Evolutionary conservation across 148 eudicot species (phyloP).

Genomic region (Fallopia convolvulus): DNA sequence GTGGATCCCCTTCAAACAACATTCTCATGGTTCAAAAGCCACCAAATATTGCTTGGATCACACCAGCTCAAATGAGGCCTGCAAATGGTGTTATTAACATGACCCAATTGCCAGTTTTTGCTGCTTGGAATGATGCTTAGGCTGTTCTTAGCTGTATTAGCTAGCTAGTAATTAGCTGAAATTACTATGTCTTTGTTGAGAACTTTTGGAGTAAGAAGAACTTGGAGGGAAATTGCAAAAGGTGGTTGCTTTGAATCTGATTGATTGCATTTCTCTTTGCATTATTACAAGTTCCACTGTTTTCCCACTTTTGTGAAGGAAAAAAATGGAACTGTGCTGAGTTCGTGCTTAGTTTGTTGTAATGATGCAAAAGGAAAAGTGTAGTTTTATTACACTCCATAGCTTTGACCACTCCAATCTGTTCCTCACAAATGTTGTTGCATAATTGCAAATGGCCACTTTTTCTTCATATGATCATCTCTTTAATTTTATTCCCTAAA

Average conservation of each 20-base stretch:
- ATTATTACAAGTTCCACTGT: not conserved
- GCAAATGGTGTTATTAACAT: conserved; percentile 28
- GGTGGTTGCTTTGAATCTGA: not conserved
- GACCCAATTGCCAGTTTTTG: conserved; percentile 59
- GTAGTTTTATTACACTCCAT: not conserved
- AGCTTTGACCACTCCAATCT: not conserved
- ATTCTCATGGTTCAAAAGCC: conserved; percentile 16
- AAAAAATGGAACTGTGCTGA: too few relatives aligned
- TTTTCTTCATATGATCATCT: not conserved
- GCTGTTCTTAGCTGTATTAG: conserved; percentile 6
- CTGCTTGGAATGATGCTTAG: conserved; percentile 58
- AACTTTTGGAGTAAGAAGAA: not conserved
- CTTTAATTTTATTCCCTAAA: too few relatives aligned
- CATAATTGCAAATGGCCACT: not conserved
- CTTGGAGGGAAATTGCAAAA: not conserved
- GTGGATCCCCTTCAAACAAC: conserved; percentile 13
- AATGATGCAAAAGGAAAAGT: not conserved
- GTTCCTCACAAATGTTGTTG: not conserved
- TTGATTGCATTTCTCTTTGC: not conserved
- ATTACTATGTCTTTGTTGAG: conserved; percentile 12
- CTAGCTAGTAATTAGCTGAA: not conserved
- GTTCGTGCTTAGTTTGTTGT: not conserved
- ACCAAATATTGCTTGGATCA: conserved; percentile 27
- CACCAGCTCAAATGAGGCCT: conserved; percentile 30
- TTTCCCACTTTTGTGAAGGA: not conserved